These are phyloP conservation scores for Lipomyces kockii DNA, from an alignment of 805 yeast species.

Conservation along the genomic window DNA sequence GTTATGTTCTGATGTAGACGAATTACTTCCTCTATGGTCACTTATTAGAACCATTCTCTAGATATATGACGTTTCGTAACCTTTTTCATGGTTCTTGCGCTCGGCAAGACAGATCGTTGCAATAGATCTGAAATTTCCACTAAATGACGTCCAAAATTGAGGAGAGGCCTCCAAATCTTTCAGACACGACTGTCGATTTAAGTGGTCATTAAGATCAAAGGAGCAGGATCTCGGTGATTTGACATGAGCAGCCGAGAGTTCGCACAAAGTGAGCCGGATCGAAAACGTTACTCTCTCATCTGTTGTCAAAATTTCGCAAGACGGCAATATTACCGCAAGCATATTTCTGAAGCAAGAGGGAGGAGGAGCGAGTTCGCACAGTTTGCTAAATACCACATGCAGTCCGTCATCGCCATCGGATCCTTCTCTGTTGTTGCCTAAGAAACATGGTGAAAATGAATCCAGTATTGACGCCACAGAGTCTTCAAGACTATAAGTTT, in stretches of 20 bases:
- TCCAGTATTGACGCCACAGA: constrained; percentile 8
- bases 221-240: constrained; percentile 22
- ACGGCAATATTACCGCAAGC: constrained; percentile 25
- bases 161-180: constrained; percentile 27
- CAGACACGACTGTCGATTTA: constrained; percentile 22
- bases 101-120: constrained; percentile 32
- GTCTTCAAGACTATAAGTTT: neutral
- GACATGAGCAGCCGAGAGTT: constrained; percentile 29
- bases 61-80: constrained; percentile 1
- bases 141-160: constrained; percentile 39
- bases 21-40: constrained; percentile 16
- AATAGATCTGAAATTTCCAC: constrained; percentile 36
- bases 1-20: constrained; percentile 27
- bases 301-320: constrained; percentile 22
- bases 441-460: neutral
- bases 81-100: constrained; percentile 25
- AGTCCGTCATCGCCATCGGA: neutral
- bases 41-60: neutral
- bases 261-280: constrained; percentile 35
- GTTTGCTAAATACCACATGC: constrained; percentile 7
- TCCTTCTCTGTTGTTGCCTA: neutral
- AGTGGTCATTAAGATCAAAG: neutral
- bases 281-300: constrained; percentile 28
- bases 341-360: constrained; percentile 33
- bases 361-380: constrained; percentile 33